Evolutionary conservation across 306 rosid species (phyloP).

Genomic region (Pyrus betulifolia): DNA sequence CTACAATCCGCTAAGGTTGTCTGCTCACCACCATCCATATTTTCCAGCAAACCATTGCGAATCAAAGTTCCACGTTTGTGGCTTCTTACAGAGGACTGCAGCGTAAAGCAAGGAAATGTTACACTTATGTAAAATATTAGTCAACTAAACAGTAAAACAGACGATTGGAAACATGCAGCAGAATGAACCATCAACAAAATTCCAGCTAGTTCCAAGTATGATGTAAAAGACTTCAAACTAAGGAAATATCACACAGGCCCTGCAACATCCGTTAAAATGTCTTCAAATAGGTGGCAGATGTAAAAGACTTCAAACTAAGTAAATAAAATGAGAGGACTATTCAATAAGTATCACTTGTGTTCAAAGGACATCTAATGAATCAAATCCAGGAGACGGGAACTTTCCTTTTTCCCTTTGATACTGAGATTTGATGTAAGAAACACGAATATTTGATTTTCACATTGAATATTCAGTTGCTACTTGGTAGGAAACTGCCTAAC

Average conservation of each 20-base stretch:
- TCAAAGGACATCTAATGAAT: not conserved
- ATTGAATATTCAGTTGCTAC: not conserved
- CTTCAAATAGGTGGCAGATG: not conserved
- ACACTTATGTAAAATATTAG: conserved; percentile 10
- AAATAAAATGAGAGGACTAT: not conserved
- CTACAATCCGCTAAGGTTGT: conserved; percentile 16
- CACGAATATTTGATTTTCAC: not conserved
- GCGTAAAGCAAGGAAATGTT: conserved; percentile 21
- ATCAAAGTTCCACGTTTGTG: conserved; percentile 21
- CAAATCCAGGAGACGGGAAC: not conserved
- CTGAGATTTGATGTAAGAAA: not conserved
- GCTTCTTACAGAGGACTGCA: conserved; percentile 50
- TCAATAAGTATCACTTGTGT: not conserved
- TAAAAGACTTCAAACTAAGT: not conserved
- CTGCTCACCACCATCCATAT: conserved; percentile 28
- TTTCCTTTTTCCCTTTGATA: not conserved
- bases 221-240: too few relatives aligned
- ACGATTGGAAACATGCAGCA: not conserved
- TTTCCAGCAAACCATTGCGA: conserved; percentile 27
- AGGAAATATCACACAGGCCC: not conserved
- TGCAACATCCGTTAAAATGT: not conserved
- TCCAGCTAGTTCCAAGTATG: not conserved
- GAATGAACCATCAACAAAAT: not conserved
- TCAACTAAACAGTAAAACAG: not conserved
- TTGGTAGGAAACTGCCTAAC: not conserved